Conservation (phyloP, 1,139 yeast genomes). For the Magnusiomyces sp. region DNA sequence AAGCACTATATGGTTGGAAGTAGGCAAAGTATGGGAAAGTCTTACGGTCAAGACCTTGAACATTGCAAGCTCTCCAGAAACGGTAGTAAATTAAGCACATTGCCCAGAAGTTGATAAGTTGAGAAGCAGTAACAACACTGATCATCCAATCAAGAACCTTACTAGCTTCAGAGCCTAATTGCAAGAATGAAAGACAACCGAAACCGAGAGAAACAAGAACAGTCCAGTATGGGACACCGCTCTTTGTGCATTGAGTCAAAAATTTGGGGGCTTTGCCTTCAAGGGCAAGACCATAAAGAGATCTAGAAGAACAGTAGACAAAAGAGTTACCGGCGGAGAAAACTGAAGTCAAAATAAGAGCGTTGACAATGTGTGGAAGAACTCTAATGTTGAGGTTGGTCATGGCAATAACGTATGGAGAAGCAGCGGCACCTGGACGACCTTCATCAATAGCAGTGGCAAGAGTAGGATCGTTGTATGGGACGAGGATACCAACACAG, state of each 20-base stretch:
- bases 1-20: conserved; percentile 51
- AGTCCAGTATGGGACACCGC: conserved; percentile 53
- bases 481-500: conserved; percentile 53
- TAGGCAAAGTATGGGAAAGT: conserved; percentile 47
- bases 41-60: conserved; percentile 49
- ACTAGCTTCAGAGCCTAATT: conserved; percentile 50
- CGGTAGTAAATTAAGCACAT: conserved; percentile 55
- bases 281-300: conserved; percentile 52
- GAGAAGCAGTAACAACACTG: conserved; percentile 70
- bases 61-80: conserved; percentile 55
- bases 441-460: conserved; percentile 38
- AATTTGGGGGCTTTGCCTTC: conserved; percentile 45
- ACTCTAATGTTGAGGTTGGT: conserved; percentile 41
- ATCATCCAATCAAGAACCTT: conserved; percentile 69
- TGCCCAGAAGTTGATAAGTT: conserved; percentile 59
- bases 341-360: conserved; percentile 50
- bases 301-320: conserved; percentile 54
- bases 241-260: conserved; percentile 38
- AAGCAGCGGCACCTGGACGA: conserved; percentile 51
- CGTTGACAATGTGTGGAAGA: conserved; percentile 58
- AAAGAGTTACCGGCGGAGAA: conserved; percentile 71
- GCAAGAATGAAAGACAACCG: conserved; percentile 46
- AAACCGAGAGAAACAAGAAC: conserved; percentile 41
- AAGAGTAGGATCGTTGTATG: conserved; percentile 38
- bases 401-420: conserved; percentile 62